These are phyloP conservation scores for Teratosphaeria gauchensis DNA, from an alignment of 2,329 filamentous ascomycete genomes.

Conservation along the genomic window DNA sequence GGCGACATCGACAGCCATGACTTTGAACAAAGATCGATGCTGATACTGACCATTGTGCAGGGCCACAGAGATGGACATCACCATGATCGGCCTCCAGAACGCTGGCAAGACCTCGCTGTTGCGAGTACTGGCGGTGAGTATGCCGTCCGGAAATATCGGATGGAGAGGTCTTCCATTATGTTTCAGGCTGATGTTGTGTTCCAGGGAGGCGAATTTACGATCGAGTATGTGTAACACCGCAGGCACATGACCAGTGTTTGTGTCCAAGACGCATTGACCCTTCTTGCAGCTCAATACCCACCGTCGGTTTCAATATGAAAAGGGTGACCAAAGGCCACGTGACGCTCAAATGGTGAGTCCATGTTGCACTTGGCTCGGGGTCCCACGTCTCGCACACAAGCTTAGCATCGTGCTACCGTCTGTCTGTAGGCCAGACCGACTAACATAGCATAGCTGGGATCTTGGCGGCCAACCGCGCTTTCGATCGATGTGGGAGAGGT, in stretches of 20 bases:
- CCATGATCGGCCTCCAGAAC: constrained; percentile 96
- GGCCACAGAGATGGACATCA: constrained; percentile 99
- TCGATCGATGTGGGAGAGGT: constrained; percentile 98
- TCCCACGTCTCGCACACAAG: constrained; percentile 2
- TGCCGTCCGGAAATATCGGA: constrained; percentile 5
- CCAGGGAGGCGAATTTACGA: constrained; percentile 94
- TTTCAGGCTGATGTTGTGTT: constrained; percentile 27
- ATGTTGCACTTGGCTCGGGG: neutral
- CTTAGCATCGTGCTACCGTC: neutral
- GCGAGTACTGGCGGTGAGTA: constrained; percentile 82
- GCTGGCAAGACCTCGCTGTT: constrained; percentile 94
- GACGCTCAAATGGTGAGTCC: constrained; percentile 78
- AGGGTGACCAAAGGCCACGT: constrained; percentile 96
- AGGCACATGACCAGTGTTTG: constrained; percentile 11
- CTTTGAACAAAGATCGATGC: constrained; percentile 1
- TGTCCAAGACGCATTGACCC: constrained; percentile 3
- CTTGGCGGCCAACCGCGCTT: constrained; percentile 94
- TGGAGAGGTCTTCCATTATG: constrained; percentile 1
- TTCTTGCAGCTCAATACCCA: constrained; percentile 76
- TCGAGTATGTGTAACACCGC: constrained; percentile 64
- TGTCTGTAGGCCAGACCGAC: neutral
- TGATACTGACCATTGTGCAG: constrained; percentile 39
- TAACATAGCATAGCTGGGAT: constrained; percentile 61
- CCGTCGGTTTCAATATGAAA: constrained; percentile 99
- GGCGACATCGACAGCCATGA: neutral